Evolutionary conservation across 352 stramenopile species (phyloP).

Genomic region (Globisporangium rhizosaccharum): DNA sequence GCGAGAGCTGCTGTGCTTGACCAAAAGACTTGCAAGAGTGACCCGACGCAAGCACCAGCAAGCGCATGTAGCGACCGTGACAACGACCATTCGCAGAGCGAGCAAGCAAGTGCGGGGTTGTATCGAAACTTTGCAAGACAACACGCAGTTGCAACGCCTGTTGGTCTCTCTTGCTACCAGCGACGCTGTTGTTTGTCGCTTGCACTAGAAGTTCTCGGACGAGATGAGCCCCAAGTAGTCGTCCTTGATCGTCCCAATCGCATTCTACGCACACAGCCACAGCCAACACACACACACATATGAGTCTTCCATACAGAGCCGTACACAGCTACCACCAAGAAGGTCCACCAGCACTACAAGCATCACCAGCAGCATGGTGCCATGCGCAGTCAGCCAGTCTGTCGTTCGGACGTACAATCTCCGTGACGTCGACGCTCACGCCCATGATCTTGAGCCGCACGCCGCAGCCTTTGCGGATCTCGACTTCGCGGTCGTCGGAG

Average conservation of each 20-base stretch:
- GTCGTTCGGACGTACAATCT: conserved; percentile 68
- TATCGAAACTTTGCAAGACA: too few relatives aligned
- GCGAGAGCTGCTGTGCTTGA: too few relatives aligned
- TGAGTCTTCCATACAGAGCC: conserved; percentile 7
- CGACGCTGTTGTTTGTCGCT: not conserved
- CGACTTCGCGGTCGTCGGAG: conserved; percentile 95
- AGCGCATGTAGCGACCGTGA: too few relatives aligned
- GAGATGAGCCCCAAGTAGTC: conserved; percentile 97
- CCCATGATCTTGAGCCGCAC: conserved; percentile 97
- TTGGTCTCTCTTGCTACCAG: too few relatives aligned
- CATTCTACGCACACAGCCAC: conserved; percentile 53
- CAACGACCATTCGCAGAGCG: too few relatives aligned
- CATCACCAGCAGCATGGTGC: not conserved
- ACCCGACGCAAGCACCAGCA: too few relatives aligned
- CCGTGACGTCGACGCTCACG: conserved; percentile 94
- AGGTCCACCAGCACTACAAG: too few relatives aligned
- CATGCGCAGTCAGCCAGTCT: not conserved
- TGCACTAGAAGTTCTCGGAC: conserved; percentile 60
- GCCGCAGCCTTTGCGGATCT: conserved; percentile 94
- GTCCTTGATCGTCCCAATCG: conserved; percentile 97
- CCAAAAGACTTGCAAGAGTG: too few relatives aligned
- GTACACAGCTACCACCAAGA: conserved; percentile 1
- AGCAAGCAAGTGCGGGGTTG: not conserved
- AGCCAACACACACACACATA: conserved; percentile 8
- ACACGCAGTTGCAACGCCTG: too few relatives aligned